Conservation (phyloP, 164 flowering plant genomes). For the grape (Vitis vinifera) region ASM3070453v1 NC_081815.1:18255001-18255500, state of each 20-base stretch:
- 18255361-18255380: no score
- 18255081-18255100: no score
- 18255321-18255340: no score
- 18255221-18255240: constrained; percentile 14
- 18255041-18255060: no score
- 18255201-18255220: constrained; percentile 11
- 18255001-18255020: no score
- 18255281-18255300: constrained; percentile 11
- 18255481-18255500: constrained; percentile 23
- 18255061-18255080: no score
- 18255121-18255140: no score
- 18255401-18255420: constrained; percentile 1
- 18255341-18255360: no score
- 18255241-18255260: constrained; percentile 11
- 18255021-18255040: no score
- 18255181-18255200: constrained; percentile 10
- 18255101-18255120: no score
- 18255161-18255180: constrained; percentile 15
- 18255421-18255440: constrained; percentile 20
- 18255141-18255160: neutral
- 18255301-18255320: constrained; percentile 13
- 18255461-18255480: constrained; percentile 13
- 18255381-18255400: no score
- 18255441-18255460: constrained; percentile 8
- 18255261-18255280: constrained; percentile 11